Evolutionary conservation across 257 asterid species (phyloP).

Genomic region (Nicotiana paniculata): DNA sequence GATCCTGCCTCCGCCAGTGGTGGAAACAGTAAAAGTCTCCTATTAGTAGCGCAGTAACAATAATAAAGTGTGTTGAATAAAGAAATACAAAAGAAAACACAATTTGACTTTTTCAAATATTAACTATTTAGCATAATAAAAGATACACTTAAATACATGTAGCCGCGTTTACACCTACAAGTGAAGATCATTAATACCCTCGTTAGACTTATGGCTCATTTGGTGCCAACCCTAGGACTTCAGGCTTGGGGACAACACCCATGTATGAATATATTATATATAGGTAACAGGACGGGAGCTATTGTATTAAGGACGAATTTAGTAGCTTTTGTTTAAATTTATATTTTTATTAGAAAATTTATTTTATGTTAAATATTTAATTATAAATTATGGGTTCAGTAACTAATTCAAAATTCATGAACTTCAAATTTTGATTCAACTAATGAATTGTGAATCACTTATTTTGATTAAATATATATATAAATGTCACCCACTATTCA

Average conservation of each 20-base stretch:
- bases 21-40: too few species aligned
- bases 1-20: too few species aligned
- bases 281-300: too few species aligned
- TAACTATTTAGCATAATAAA: background rate
- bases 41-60: background rate
- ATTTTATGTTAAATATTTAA: too few species aligned
- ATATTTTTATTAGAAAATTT: too few species aligned
- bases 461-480: too few species aligned
- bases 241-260: background rate
- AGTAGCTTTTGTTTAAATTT: too few species aligned
- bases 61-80: background rate
- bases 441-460: too few species aligned
- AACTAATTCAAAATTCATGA: accelerated
- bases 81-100: background rate
- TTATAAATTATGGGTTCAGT: accelerated
- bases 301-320: too few species aligned
- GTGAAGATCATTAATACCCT: background rate
- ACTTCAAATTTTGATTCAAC: too few species aligned
- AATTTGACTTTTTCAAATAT: background rate
- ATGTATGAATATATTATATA: background rate
- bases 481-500: too few species aligned
- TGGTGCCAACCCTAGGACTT: background rate
- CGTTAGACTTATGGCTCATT: background rate
- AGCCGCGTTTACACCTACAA: background rate
- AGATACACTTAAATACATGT: too few species aligned